These are phyloP conservation scores for Teunomyces barrocoloradensis DNA, from an alignment of 805 yeast species.

Conservation along the genomic window DNA sequence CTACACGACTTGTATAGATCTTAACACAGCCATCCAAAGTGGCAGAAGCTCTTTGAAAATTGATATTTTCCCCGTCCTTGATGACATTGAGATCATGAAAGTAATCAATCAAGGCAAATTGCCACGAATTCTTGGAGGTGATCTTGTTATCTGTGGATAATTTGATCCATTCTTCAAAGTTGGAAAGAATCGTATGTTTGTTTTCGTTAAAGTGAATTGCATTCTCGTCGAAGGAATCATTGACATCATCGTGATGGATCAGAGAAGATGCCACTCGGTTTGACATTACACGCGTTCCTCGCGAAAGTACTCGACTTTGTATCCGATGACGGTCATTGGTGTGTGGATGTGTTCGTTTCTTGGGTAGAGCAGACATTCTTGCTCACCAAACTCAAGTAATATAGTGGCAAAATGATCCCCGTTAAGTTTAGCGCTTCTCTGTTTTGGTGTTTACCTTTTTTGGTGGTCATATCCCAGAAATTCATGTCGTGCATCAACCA, in stretches of 20 bases:
- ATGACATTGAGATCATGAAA: conserved; percentile 79
- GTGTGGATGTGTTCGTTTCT: conserved; percentile 9
- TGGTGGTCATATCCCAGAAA: background rate
- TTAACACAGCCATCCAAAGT: conserved; percentile 38
- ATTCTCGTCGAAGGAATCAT: conserved; percentile 26
- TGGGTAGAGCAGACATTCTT: conserved; percentile 11
- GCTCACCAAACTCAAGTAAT: background rate
- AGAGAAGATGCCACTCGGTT: conserved; percentile 10
- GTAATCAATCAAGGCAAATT: conserved; percentile 85
- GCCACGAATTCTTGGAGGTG: conserved; percentile 84
- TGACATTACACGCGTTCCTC: conserved; percentile 8
- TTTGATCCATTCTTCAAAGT: conserved; percentile 51
- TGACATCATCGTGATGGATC: conserved; percentile 5
- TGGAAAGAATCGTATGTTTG: conserved; percentile 40
- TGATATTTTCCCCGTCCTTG: conserved; percentile 60
- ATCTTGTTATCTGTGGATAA: conserved; percentile 55
- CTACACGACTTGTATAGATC: conserved; percentile 35
- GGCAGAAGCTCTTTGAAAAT: conserved; percentile 35
- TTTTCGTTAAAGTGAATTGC: conserved; percentile 44
- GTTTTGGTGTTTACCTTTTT: background rate
- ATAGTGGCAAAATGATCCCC: too few species aligned
- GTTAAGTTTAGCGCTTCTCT: background rate
- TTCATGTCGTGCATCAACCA: background rate
- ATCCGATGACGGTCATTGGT: conserved; percentile 4
- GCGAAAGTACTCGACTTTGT: conserved; percentile 2